Percentiles rank a stretch among this genome's conserved stretches.
Evolutionary conservation across 345 rosid species (phyloP).

Genomic region (Bruguiera sexangula): DNA sequence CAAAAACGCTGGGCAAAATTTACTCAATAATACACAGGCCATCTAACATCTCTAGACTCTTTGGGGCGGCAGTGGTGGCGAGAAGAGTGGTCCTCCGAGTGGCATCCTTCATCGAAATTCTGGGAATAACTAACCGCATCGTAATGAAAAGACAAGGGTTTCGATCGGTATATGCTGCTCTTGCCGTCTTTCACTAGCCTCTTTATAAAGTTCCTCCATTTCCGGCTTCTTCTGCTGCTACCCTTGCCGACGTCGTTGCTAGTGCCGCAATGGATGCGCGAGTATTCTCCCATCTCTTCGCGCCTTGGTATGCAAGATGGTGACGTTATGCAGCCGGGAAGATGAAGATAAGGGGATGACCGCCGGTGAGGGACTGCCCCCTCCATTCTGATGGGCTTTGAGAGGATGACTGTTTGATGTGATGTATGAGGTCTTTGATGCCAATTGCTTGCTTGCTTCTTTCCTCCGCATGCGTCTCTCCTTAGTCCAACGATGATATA

Average conservation of each 20-base stretch:
- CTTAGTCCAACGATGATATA: no score
- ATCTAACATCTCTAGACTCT: conserved; percentile 22
- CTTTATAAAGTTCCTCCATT: conserved; percentile 49
- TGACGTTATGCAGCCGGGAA: conserved; percentile 38
- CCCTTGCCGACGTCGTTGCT: neutral
- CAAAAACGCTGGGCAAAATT: no score
- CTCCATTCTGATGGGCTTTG: conserved; percentile 31
- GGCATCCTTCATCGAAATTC: conserved; percentile 69
- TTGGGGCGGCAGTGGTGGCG: neutral
- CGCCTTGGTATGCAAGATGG: conserved; percentile 48
- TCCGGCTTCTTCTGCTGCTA: conserved; percentile 24
- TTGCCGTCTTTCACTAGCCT: conserved; percentile 40
- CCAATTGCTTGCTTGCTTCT: no score
- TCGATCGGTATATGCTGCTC: conserved; percentile 37
- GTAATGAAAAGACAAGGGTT: conserved; percentile 58
- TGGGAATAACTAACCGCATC: conserved; percentile 74
- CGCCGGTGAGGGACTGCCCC: conserved; percentile 24
- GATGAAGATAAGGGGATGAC: conserved; percentile 22
- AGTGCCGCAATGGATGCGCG: conserved; percentile 28
- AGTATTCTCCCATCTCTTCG: conserved; percentile 43
- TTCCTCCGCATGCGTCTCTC: no score
- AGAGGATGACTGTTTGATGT: neutral
- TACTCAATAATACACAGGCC: conserved; percentile 17
- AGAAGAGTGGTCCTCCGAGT: conserved; percentile 1
- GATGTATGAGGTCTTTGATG: neutral